A percentile compares a stretch with the other conserved stretches of the same genome.
These are phyloP conservation scores for Wickerhamomyces sp. DNA, from an alignment of 1,139 yeast species.

Conservation along the genomic window DNA sequence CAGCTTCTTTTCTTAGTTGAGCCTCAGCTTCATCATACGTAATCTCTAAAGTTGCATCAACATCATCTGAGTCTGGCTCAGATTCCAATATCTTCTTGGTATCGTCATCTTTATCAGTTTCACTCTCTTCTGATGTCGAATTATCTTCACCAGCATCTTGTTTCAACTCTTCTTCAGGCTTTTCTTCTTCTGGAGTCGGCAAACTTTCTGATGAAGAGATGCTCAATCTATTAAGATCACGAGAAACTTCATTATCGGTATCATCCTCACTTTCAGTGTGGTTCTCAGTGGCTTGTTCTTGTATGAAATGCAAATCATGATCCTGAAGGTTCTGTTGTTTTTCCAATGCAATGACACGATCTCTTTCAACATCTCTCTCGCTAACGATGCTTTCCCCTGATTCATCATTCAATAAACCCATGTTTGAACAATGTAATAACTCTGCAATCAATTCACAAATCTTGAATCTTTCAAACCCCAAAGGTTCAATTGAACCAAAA, in stretches of 20 bases:
- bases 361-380: slow-evolving; percentile 70
- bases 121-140: slow-evolving; percentile 10
- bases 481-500: slow-evolving; percentile 73
- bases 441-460: slow-evolving; percentile 95
- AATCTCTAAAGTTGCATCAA: slow-evolving; percentile 38
- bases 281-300: neutral
- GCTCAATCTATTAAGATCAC: slow-evolving; percentile 20
- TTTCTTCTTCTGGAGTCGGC: slow-evolving; percentile 16
- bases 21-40: slow-evolving; percentile 57
- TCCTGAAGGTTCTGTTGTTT: slow-evolving; percentile 25
- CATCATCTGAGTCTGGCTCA: slow-evolving; percentile 24
- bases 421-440: slow-evolving; percentile 90
- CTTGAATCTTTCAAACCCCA: slow-evolving; percentile 93
- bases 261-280: slow-evolving; percentile 3
- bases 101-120: slow-evolving; percentile 12
- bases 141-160: slow-evolving; percentile 3
- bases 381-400: slow-evolving; percentile 74
- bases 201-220: slow-evolving; percentile 10
- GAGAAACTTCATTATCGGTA: slow-evolving; percentile 22
- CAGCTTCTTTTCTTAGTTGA: slow-evolving; percentile 63
- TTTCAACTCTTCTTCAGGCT: slow-evolving; percentile 1
- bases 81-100: slow-evolving; percentile 25
- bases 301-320: neutral
- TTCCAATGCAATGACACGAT: slow-evolving; percentile 34
- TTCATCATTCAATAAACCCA: slow-evolving; percentile 86